Percentiles rank a stretch among this genome's conserved stretches.
Conservation (phyloP, 768 basidiomycete genomes). For the Tricholoma bakamatsutake region DNA sequence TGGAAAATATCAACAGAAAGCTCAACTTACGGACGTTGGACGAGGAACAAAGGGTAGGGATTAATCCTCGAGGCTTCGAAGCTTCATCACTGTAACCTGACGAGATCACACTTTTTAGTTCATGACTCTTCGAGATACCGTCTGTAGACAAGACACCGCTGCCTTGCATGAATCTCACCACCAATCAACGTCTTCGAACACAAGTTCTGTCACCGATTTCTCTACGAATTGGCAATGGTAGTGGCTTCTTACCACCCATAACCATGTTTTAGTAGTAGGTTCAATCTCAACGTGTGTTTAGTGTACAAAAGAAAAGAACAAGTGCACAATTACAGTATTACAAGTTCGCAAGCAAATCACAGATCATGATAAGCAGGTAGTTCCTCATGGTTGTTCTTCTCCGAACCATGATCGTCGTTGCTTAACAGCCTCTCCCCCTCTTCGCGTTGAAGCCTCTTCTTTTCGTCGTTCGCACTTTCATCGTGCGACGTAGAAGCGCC, state of each 20-base stretch:
- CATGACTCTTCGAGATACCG: slow-evolving; percentile 19
- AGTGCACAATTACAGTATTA: background rate
- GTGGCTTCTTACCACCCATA: background rate
- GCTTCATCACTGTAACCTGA: background rate
- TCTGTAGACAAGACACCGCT: slow-evolving; percentile 17
- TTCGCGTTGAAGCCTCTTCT: slow-evolving; percentile 57
- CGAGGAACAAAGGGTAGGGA: slow-evolving; percentile 51
- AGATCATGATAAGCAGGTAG: slow-evolving; percentile 44
- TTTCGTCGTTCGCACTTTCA: slow-evolving; percentile 60
- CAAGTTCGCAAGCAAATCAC: slow-evolving; percentile 5
- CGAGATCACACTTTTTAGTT: slow-evolving; percentile 15
- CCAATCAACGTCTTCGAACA: background rate
- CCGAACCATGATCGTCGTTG: slow-evolving; percentile 10
- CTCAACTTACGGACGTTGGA: slow-evolving; percentile 42
- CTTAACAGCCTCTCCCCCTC: slow-evolving; percentile 51
- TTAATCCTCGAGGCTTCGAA: slow-evolving; percentile 8
- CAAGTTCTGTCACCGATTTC: background rate
- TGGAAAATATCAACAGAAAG: slow-evolving; percentile 50
- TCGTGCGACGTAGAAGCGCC: slow-evolving; percentile 13
- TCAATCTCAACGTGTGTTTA: background rate
- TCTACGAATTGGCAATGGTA: background rate
- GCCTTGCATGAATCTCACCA: slow-evolving; percentile 1
- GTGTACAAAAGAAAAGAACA: background rate
- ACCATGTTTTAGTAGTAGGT: background rate
- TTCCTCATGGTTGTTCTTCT: slow-evolving; percentile 35